Percentiles rank a stretch among this genome's conserved stretches.
These are phyloP conservation scores for Amanita thiersii DNA, from an alignment of 768 basidiomycete genomes.

Conservation along the genomic window DNA sequence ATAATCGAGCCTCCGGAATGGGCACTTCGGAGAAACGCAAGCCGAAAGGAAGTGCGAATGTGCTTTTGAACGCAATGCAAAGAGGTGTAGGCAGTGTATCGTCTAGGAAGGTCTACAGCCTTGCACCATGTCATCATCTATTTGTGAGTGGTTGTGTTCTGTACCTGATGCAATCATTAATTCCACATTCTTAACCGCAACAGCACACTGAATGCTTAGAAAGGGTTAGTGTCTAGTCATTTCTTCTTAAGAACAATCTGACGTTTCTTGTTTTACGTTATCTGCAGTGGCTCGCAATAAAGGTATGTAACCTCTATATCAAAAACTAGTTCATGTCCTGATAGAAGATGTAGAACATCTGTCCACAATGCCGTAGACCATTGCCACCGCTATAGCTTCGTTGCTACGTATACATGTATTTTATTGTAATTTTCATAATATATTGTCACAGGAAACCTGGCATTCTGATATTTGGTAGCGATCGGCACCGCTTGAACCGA, in stretches of 20 bases:
- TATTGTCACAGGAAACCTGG: too few species aligned
- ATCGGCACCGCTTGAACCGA: too few species aligned
- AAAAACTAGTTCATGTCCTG: constrained; percentile 2
- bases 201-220: constrained; percentile 87
- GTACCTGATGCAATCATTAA: neutral
- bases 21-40: constrained; percentile 13
- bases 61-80: constrained; percentile 36
- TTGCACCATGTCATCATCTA: constrained; percentile 85
- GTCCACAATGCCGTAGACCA: constrained; percentile 83
- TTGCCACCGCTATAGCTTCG: constrained; percentile 62
- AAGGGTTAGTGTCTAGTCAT: constrained; percentile 33
- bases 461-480: too few species aligned
- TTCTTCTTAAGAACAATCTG: neutral
- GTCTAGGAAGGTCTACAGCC: constrained; percentile 64
- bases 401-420: constrained; percentile 6
- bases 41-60: constrained; percentile 19
- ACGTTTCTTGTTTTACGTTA: constrained; percentile 12
- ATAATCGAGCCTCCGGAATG: constrained; percentile 11
- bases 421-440: too few species aligned
- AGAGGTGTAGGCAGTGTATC: constrained; percentile 34
- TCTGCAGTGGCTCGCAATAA: constrained; percentile 64
- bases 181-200: constrained; percentile 1
- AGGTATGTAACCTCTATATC: constrained; percentile 29
- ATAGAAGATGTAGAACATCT: constrained; percentile 57
- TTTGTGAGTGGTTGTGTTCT: constrained; percentile 49